Percentiles rank a stretch among this genome's conserved stretches.
phyloP scores from a whole-genome alignment of 169 alveolate species.

The Miamiensis avidus region DNA sequence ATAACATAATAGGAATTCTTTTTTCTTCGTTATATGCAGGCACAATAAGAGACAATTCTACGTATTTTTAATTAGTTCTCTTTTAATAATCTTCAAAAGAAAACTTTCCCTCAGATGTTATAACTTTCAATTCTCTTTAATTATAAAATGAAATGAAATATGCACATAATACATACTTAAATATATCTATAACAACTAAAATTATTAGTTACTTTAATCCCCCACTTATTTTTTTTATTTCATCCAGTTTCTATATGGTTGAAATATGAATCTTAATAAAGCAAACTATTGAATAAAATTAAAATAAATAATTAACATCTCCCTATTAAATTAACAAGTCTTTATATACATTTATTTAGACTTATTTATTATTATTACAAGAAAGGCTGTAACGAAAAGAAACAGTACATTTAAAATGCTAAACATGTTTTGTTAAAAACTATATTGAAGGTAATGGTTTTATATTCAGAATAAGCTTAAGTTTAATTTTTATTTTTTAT shows the following conservation, averaged over 20 bases:
- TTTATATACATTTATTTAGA: too few species aligned
- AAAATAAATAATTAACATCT: not conserved
- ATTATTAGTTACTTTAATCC: not conserved
- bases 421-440: too few species aligned
- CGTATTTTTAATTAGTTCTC: constrained; percentile 4
- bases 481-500: too few species aligned
- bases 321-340: too few species aligned
- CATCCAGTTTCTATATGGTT: constrained; percentile 45
- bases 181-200: not conserved
- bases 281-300: not conserved
- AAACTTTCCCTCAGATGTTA: constrained; percentile 9
- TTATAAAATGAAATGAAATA: not conserved
- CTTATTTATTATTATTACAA: too few species aligned
- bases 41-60: constrained; percentile 70
- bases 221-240: constrained; percentile 16
- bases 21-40: constrained; percentile 86
- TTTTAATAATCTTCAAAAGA: constrained; percentile 6
- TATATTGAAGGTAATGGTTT: too few species aligned
- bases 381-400: too few species aligned
- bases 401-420: too few species aligned
- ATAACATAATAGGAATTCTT: constrained; percentile 66
- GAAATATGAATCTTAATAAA: constrained; percentile 27
- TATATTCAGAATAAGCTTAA: too few species aligned
- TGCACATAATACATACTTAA: constrained; percentile 1
- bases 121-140: not conserved